Conservation (phyloP, 176 grass and related monocot species). For the Panicum miliaceum region DNA sequence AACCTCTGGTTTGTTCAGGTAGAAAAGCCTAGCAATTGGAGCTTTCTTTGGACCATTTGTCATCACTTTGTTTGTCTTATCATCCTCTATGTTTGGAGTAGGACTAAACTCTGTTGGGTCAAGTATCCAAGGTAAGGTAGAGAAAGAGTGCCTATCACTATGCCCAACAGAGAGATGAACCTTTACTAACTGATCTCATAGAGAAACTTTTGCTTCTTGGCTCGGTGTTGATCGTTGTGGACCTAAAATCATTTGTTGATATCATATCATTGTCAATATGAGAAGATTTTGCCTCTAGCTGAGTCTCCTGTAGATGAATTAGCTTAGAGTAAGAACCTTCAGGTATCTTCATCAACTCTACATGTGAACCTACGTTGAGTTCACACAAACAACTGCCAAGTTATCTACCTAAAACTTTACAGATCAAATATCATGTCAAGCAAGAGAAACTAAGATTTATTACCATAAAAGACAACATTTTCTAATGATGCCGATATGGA, state of each 20-base stretch:
- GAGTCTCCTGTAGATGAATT: slow-evolving; percentile 66
- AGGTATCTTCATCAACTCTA: slow-evolving; percentile 53
- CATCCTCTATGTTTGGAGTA: slow-evolving; percentile 20
- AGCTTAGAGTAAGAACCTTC: slow-evolving; percentile 77
- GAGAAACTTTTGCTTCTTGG: slow-evolving; percentile 38
- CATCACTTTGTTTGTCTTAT: slow-evolving; percentile 19
- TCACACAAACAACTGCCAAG: slow-evolving; percentile 14
- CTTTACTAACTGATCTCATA: slow-evolving; percentile 43
- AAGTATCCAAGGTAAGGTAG: slow-evolving; percentile 37
- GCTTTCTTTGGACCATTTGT: slow-evolving; percentile 40
- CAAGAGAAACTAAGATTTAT: background rate
- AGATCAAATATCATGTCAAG: background rate
- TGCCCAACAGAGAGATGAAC: slow-evolving; percentile 57
- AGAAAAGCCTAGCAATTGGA: slow-evolving; percentile 56
- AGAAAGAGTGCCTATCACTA: slow-evolving; percentile 26
- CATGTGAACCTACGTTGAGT: slow-evolving; percentile 67
- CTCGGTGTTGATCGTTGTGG: slow-evolving; percentile 40
- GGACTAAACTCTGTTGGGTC: slow-evolving; percentile 49
- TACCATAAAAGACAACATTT: background rate
- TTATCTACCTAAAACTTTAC: background rate
- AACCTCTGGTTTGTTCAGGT: slow-evolving; percentile 79
- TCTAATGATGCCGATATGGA: background rate
- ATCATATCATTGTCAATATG: slow-evolving; percentile 35
- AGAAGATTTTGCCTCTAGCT: slow-evolving; percentile 21
- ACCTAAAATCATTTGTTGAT: slow-evolving; percentile 3